Evolutionary conservation across 2,329 filamentous ascomycete species (phyloP).

Genomic region (Monosporascus ibericus): DNA sequence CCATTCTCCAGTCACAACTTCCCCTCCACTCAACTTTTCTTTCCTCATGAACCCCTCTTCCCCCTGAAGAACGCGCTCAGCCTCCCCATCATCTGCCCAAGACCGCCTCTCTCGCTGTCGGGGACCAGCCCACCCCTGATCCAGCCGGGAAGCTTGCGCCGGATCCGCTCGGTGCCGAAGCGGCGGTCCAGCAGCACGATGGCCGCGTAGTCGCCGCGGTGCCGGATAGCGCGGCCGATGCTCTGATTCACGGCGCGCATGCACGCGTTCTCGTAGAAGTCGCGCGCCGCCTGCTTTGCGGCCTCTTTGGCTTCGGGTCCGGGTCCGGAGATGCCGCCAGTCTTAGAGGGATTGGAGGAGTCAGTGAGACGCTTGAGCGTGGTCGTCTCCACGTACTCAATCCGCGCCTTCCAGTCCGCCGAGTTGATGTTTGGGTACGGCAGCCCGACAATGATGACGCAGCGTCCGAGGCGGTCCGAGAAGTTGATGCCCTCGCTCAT

Average conservation of each 20-base stretch:
- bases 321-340: background rate
- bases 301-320: slow-evolving; percentile 1
- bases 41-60: slow-evolving; percentile 30
- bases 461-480: slow-evolving; percentile 80
- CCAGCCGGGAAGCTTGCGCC: slow-evolving; percentile 80
- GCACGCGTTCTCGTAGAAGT: slow-evolving; percentile 90
- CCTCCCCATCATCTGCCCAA: slow-evolving; percentile 54
- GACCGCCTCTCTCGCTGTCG: slow-evolving; percentile 41
- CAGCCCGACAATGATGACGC: slow-evolving; percentile 84
- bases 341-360: slow-evolving; percentile 6
- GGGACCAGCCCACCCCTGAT: slow-evolving; percentile 64
- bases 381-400: slow-evolving; percentile 73
- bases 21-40: too few relatives aligned
- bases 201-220: slow-evolving; percentile 80
- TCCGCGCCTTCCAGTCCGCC: slow-evolving; percentile 88
- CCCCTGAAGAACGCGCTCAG: slow-evolving; percentile 52
- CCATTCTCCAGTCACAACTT: too few relatives aligned
- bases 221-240: slow-evolving; percentile 86
- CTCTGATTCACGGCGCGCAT: slow-evolving; percentile 98
- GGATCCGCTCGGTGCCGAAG: slow-evolving; percentile 69
- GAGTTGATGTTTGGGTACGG: slow-evolving; percentile 89
- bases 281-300: slow-evolving; percentile 56
- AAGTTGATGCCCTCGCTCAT: slow-evolving; percentile 99
- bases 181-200: slow-evolving; percentile 80
- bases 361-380: slow-evolving; percentile 31